These are phyloP conservation scores for Boletales sp. DNA, from an alignment of 768 basidiomycete species.

Conservation along the genomic window DNA sequence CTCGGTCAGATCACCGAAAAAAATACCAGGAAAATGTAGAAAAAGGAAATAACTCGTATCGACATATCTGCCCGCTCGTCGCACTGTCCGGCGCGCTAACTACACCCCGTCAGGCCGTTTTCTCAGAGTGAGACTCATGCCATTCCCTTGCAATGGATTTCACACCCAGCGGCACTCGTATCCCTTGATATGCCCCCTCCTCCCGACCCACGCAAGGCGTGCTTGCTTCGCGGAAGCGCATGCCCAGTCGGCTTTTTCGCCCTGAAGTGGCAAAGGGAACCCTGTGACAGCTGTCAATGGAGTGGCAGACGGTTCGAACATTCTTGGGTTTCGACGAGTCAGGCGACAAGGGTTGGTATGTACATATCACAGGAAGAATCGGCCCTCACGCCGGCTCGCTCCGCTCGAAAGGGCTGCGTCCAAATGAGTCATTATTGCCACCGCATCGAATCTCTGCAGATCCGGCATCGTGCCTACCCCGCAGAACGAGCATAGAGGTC, in stretches of 20 bases:
- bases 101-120: no score
- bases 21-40: not conserved
- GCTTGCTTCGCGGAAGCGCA: no score
- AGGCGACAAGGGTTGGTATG: slow-evolving; percentile 8
- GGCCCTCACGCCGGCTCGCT: slow-evolving; percentile 1
- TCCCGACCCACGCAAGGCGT: no score
- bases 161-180: slow-evolving; percentile 14
- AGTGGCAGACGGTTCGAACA: not conserved
- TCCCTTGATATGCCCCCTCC: not conserved
- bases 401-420: slow-evolving; percentile 7
- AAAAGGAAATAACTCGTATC: not conserved
- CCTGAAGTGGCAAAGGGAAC: not conserved
- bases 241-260: not conserved
- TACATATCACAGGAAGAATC: not conserved
- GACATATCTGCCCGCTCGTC: no score
- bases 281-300: not conserved
- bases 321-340: slow-evolving; percentile 5
- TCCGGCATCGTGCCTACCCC: not conserved
- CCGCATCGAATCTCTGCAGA: not conserved
- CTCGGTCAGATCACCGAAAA: slow-evolving; percentile 4
- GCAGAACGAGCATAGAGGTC: no score
- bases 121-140: not conserved
- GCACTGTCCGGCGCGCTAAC: no score
- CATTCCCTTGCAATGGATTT: slow-evolving; percentile 3
- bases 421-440: slow-evolving; percentile 6